phyloP scores from a whole-genome alignment of 73 alveolate species.

The Paramecium tetraurelia region DNA sequence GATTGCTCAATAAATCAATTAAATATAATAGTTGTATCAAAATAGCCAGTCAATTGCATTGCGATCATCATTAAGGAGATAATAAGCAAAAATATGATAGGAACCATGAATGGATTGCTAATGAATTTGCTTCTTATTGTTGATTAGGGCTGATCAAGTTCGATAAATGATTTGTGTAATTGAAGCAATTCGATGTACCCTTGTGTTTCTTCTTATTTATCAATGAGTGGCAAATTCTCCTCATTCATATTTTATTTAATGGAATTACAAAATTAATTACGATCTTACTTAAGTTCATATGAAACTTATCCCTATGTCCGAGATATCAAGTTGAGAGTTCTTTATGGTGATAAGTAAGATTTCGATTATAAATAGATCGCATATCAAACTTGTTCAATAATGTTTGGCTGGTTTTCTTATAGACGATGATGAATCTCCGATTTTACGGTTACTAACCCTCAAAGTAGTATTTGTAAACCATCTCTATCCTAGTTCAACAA shows the following conservation, averaged over 20 bases:
- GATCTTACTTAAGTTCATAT: slow-evolving; percentile 12
- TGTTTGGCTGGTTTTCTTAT: not conserved
- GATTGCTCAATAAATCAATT: not conserved
- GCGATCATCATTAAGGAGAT: not conserved
- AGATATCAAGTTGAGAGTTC: slow-evolving; percentile 14
- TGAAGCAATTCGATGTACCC: not conserved
- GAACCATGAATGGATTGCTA: not conserved
- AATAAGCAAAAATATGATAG: not conserved
- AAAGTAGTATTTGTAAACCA: not conserved
- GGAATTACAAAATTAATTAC: not conserved
- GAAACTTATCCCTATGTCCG: not conserved
- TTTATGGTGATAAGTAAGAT: slow-evolving; percentile 12
- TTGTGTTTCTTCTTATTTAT: not conserved
- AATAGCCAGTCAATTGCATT: not conserved
- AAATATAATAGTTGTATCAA: not conserved
- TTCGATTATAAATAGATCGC: not conserved
- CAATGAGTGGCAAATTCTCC: not conserved
- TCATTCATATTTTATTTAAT: slow-evolving; percentile 3
- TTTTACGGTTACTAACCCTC: not conserved
- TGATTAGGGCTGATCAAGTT: not conserved
- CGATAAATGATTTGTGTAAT: not conserved
- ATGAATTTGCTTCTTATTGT: not conserved
- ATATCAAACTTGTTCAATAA: not conserved
- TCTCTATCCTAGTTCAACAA: not conserved
- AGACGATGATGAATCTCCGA: not conserved